These are phyloP conservation scores for Cercospora berteroae DNA, from an alignment of 2,329 filamentous ascomycete species.

Conservation along the genomic window DNA sequence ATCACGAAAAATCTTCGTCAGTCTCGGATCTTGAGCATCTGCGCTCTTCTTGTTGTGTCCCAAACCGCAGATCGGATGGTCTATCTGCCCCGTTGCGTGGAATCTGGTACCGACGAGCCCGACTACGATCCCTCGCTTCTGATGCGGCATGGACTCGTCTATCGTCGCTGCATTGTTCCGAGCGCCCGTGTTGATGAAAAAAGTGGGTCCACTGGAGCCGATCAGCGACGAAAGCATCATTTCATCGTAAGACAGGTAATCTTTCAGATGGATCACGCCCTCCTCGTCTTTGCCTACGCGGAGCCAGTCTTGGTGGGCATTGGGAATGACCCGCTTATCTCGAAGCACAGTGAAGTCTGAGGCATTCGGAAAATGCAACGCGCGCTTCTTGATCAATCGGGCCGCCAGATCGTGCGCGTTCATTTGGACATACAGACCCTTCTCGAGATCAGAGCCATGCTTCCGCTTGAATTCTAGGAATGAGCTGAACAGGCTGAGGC, in stretches of 20 bases:
- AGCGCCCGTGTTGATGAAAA: conserved; percentile 33
- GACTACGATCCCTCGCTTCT: conserved; percentile 1
- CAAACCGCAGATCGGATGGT: not conserved
- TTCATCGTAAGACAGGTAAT: conserved; percentile 36
- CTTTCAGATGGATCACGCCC: conserved; percentile 17
- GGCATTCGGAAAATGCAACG: not conserved
- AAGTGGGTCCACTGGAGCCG: conserved; percentile 29
- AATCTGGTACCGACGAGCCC: not conserved
- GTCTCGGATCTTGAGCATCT: not conserved
- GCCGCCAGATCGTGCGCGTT: not conserved
- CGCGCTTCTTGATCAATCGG: not conserved
- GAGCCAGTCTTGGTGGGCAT: not conserved
- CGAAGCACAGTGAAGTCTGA: not conserved
- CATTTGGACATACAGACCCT: not conserved
- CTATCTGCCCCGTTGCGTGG: not conserved
- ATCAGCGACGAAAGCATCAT: conserved; percentile 35
- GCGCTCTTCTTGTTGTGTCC: not conserved
- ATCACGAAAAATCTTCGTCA: not conserved
- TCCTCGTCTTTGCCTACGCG: not conserved
- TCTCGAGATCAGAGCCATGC: not conserved
- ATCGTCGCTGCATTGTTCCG: conserved; percentile 22
- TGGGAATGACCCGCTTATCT: not conserved
- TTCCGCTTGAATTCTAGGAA: not conserved
- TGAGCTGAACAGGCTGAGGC: not conserved
- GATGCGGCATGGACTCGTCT: conserved; percentile 5